Evolutionary conservation across 75 land plant genomes (phyloP).

Genomic region (Isoetes taiwanensis): DNA sequence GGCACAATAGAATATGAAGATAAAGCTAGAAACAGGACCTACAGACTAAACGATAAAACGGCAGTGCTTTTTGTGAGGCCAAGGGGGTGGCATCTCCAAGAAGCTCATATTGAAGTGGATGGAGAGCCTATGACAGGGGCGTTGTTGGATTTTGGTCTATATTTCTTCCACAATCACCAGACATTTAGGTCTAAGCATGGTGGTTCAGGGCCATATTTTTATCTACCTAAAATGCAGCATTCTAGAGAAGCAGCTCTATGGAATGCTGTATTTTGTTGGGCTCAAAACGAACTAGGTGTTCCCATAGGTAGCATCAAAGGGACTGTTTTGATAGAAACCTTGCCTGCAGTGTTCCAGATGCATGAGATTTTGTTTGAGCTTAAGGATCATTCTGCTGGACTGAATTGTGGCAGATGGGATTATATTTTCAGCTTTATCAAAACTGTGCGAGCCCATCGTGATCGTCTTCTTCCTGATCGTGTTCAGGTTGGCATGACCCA

Average conservation of each 20-base stretch:
- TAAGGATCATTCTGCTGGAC: slow-evolving; percentile 67
- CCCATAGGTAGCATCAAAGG: slow-evolving; percentile 71
- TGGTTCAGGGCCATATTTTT: slow-evolving; percentile 85
- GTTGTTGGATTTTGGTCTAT: slow-evolving; percentile 83
- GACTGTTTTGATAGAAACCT: slow-evolving; percentile 80
- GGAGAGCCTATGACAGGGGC: slow-evolving; percentile 83
- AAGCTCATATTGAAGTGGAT: slow-evolving; percentile 72
- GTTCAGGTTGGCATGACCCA: slow-evolving; percentile 81
- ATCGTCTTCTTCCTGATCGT: slow-evolving; percentile 83
- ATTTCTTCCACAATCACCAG: slow-evolving; percentile 73
- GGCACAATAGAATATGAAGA: slow-evolving; percentile 63
- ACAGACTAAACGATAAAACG: slow-evolving; percentile 64
- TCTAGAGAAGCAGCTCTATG: slow-evolving; percentile 87
- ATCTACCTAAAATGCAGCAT: slow-evolving; percentile 96
- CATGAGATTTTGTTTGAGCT: slow-evolving; percentile 85
- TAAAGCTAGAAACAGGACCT: slow-evolving; percentile 52
- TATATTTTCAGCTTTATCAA: slow-evolving; percentile 95
- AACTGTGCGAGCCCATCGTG: slow-evolving; percentile 74
- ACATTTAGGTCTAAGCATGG: slow-evolving; percentile 32
- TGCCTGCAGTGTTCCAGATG: slow-evolving; percentile 95
- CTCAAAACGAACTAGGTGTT: slow-evolving; percentile 50
- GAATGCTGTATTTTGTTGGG: slow-evolving; percentile 79
- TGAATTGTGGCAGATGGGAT: slow-evolving; percentile 96
- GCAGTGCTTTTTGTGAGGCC: slow-evolving; percentile 80
- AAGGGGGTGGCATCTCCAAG: slow-evolving; percentile 82